These are phyloP conservation scores for Tieghemostelium lacteum DNA, from an alignment of 78 protist species.

Conservation along the genomic window DNA sequence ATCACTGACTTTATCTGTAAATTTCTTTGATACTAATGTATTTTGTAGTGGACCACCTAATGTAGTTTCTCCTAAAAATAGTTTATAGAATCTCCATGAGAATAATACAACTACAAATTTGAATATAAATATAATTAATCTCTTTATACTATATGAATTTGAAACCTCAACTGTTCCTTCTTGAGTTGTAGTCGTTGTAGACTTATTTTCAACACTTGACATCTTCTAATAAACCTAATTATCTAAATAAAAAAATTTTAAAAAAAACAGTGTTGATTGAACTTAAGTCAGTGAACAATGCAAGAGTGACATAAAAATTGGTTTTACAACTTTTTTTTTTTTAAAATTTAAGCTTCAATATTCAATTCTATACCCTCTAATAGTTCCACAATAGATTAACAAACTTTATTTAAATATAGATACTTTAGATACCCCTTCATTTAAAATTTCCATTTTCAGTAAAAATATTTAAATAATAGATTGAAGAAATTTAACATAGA, in stretches of 20 bases:
- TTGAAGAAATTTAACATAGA: too few species aligned
- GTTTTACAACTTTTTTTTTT: not conserved
- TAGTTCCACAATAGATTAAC: not conserved
- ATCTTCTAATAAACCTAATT: too few species aligned
- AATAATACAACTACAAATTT: constrained; percentile 2
- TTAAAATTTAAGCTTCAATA: too few species aligned
- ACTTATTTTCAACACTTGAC: not conserved
- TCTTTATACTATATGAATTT: not conserved
- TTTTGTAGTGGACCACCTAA: not conserved
- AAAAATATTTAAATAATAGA: too few species aligned
- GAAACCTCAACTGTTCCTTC: not conserved
- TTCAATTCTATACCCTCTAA: too few species aligned
- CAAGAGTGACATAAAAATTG: not conserved
- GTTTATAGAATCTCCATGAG: constrained; percentile 14
- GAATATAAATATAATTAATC: constrained; percentile 10
- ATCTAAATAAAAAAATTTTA: too few species aligned
- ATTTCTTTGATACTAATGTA: not conserved
- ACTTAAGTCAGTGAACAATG: not conserved
- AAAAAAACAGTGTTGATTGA: too few species aligned
- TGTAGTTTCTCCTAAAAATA: not conserved
- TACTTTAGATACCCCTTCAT: too few species aligned
- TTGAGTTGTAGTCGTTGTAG: not conserved
- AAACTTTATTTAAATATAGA: too few species aligned
- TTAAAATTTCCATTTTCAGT: too few species aligned
- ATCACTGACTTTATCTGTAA: constrained; percentile 41